Conservation (phyloP, 306 rosid species). For the Oemleria cerasiformis region DNA sequence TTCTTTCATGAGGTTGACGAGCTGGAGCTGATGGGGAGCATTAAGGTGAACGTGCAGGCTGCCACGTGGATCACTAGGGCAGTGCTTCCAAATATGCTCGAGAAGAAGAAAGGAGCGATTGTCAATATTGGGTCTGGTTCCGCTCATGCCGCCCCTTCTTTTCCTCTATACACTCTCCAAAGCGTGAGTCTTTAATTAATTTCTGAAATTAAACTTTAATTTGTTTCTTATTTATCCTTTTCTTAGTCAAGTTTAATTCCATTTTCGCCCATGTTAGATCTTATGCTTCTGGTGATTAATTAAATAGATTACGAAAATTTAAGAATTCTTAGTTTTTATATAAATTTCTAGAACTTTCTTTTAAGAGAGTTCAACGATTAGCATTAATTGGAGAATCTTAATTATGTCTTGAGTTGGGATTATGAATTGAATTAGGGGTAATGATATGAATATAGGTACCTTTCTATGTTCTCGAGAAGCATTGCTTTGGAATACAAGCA, state of each 20-base stretch:
- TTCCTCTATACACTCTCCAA: slow-evolving; percentile 40
- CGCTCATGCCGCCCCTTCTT: slow-evolving; percentile 36
- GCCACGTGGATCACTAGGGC: slow-evolving; percentile 40
- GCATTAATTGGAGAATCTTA: too few relatives aligned
- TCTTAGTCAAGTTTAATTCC: background rate
- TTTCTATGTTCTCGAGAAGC: slow-evolving; percentile 19
- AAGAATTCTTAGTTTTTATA: too few relatives aligned
- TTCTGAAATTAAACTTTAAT: too few relatives aligned
- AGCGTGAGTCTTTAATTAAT: slow-evolving; percentile 25
- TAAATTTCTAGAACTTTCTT: too few relatives aligned
- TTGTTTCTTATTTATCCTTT: background rate
- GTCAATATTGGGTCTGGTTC: slow-evolving; percentile 52
- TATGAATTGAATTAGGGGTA: too few relatives aligned
- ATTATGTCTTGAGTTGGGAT: too few relatives aligned
- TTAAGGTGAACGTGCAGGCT: slow-evolving; percentile 47
- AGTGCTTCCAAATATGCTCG: slow-evolving; percentile 42
- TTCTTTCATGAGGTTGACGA: slow-evolving; percentile 41
- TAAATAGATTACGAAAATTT: too few relatives aligned
- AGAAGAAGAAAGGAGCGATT: slow-evolving; percentile 48
- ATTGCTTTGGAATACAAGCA: slow-evolving; percentile 16
- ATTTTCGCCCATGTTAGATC: too few relatives aligned
- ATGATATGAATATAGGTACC: slow-evolving; percentile 10
- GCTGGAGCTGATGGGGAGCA: slow-evolving; percentile 6
- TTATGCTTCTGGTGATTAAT: too few relatives aligned
- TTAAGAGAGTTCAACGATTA: too few relatives aligned